Percentiles rank a stretch among this genome's conserved stretches.
Conservation (phyloP, 179 eudicot genomes). For the Drosera spatulata region DNA sequence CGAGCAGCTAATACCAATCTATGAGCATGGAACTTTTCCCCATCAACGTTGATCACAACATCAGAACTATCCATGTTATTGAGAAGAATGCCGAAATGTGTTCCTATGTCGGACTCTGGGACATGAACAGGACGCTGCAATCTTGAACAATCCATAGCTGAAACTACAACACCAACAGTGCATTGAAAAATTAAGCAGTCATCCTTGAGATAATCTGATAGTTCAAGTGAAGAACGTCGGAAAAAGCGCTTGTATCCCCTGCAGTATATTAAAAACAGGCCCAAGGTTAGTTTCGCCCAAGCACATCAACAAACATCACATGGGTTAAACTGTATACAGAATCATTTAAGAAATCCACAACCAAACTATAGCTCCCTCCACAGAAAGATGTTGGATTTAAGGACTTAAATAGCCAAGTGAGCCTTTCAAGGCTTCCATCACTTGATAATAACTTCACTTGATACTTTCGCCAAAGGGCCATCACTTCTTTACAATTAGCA, state of each 20-base stretch:
- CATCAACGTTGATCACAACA: slow-evolving; percentile 49
- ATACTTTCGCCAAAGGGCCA: too few species aligned
- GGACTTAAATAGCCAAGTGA: too few species aligned
- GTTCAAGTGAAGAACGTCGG: slow-evolving; percentile 55
- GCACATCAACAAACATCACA: too few species aligned
- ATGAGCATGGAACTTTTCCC: slow-evolving; percentile 61
- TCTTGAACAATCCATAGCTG: slow-evolving; percentile 57
- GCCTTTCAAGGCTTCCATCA: too few species aligned
- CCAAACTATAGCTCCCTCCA: too few species aligned
- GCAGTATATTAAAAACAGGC: slow-evolving; percentile 2
- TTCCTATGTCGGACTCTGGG: slow-evolving; percentile 75
- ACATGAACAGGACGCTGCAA: slow-evolving; percentile 50
- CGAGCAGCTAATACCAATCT: slow-evolving; percentile 71
- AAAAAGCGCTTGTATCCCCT: slow-evolving; percentile 94
- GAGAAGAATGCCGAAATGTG: slow-evolving; percentile 59
- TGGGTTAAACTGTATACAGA: too few species aligned
- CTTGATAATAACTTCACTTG: too few species aligned
- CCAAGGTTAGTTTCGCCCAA: not conserved
- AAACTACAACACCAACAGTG: slow-evolving; percentile 84
- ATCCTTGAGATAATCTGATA: slow-evolving; percentile 79
- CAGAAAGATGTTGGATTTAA: too few species aligned
- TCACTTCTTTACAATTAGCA: too few species aligned
- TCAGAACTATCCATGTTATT: slow-evolving; percentile 74
- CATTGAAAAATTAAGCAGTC: slow-evolving; percentile 81
- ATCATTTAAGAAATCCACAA: too few species aligned